Percentiles rank a stretch among this genome's conserved stretches.
Evolutionary conservation across 164 flowering plant genomes (phyloP).

Genomic region (Sedum album): DNA sequence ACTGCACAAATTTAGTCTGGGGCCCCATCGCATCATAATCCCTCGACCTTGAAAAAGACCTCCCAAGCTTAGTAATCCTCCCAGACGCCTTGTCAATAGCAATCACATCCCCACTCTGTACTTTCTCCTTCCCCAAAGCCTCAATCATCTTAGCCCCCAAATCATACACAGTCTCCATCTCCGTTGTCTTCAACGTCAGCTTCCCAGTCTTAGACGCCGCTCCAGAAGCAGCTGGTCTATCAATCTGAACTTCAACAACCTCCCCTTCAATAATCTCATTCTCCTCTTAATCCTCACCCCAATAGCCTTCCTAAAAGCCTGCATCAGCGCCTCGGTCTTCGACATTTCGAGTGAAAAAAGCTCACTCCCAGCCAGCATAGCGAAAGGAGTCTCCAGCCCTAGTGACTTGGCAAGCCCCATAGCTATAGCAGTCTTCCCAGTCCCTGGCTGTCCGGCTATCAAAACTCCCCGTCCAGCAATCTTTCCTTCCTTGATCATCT

Average conservation of each 20-base stretch:
- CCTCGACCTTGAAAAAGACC: constrained; percentile 78
- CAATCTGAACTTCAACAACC: constrained; percentile 89
- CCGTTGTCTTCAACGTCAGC: constrained; percentile 88
- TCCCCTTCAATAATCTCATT: constrained; percentile 77
- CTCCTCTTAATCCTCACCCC: constrained; percentile 92
- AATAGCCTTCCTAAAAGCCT: constrained; percentile 74
- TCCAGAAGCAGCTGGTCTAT: constrained; percentile 73
- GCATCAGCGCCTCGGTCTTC: constrained; percentile 81
- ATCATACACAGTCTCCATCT: constrained; percentile 93
- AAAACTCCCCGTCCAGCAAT: constrained; percentile 90
- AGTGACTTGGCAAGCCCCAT: constrained; percentile 91
- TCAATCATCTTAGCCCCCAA: constrained; percentile 94
- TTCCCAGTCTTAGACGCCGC: constrained; percentile 86
- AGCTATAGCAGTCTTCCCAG: constrained; percentile 91
- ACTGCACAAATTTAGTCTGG: constrained; percentile 86
- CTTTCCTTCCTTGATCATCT: constrained; percentile 79
- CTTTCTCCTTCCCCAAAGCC: constrained; percentile 83
- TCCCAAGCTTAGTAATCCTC: constrained; percentile 82
- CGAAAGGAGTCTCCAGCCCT: constrained; percentile 81
- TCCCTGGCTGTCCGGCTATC: constrained; percentile 89
- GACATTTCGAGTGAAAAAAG: constrained; percentile 88
- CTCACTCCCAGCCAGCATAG: constrained; percentile 79
- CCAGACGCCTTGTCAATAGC: constrained; percentile 88
- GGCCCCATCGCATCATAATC: constrained; percentile 94
- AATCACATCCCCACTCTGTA: constrained; percentile 90